These are phyloP conservation scores for Phialophora macrospora DNA, from an alignment of 2,329 filamentous ascomycete genomes.

Conservation along the genomic window DNA sequence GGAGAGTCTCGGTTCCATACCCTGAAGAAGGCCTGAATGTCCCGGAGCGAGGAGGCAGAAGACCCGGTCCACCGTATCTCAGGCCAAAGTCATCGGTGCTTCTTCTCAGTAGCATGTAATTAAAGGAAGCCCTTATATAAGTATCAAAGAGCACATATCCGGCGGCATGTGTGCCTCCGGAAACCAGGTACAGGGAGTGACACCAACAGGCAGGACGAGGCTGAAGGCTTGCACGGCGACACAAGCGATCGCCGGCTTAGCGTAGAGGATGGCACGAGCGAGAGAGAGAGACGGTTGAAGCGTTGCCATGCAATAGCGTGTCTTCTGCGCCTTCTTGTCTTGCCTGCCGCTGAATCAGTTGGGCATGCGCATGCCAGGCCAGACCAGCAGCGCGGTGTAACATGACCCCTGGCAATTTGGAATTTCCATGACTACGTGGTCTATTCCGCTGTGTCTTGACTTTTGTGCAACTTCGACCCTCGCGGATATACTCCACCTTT, in stretches of 20 bases:
- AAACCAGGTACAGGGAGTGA: not conserved
- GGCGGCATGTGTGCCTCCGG: not conserved
- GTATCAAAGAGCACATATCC: not conserved
- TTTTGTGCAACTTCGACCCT: slow-evolving; percentile 15
- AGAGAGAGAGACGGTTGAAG: not conserved
- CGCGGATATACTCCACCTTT: slow-evolving; percentile 4
- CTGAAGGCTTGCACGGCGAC: not conserved
- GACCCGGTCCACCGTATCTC: not conserved
- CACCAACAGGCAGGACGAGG: not conserved
- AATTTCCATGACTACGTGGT: slow-evolving; percentile 32
- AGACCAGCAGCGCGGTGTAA: slow-evolving; percentile 24
- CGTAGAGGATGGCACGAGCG: not conserved
- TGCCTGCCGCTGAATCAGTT: not conserved
- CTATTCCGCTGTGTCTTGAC: slow-evolving; percentile 10
- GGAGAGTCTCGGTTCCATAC: not conserved
- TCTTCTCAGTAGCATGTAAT: not conserved
- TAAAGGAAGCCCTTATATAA: not conserved
- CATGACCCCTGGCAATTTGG: slow-evolving; percentile 28
- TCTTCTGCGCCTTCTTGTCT: not conserved
- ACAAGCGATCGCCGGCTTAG: not conserved
- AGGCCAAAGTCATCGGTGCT: not conserved
- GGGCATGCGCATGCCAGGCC: slow-evolving; percentile 2
- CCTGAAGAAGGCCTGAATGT: not conserved
- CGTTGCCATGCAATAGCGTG: not conserved
- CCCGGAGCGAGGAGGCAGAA: not conserved